phyloP scores from a whole-genome alignment of 2,329 filamentous ascomycete species.

The Exophiala oligosperma region DNA sequence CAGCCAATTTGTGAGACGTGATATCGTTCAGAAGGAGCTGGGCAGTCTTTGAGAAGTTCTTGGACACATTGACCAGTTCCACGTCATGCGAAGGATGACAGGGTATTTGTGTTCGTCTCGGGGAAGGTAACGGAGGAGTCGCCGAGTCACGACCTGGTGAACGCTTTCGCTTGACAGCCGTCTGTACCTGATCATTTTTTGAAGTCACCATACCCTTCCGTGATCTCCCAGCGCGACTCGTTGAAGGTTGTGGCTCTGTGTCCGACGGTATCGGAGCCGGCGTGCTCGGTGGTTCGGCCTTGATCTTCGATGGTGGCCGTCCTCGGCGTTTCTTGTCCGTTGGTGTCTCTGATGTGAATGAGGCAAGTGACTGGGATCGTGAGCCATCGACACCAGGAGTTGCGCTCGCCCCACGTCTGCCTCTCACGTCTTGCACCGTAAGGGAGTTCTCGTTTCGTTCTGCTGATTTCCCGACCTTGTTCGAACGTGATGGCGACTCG shows the following conservation, averaged over 20 bases:
- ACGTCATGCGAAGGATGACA: constrained; percentile 38
- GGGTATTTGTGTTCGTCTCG: constrained; percentile 22
- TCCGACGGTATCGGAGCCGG: constrained; percentile 37
- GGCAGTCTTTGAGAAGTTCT: constrained; percentile 64
- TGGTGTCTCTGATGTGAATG: constrained; percentile 26
- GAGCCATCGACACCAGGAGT: constrained; percentile 23
- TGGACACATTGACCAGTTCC: constrained; percentile 37
- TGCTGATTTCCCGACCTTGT: constrained; percentile 12
- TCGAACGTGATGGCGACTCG: constrained; percentile 17
- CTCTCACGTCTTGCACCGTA: constrained; percentile 14
- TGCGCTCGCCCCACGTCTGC: constrained; percentile 20
- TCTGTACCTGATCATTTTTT: constrained; percentile 4
- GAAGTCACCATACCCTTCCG: constrained; percentile 9
- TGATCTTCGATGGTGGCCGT: constrained; percentile 24
- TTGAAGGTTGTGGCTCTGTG: constrained; percentile 33
- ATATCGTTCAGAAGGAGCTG: constrained; percentile 74
- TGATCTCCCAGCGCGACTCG: constrained; percentile 32
- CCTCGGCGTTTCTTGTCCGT: constrained; percentile 19
- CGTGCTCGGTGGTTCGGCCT: constrained; percentile 35
- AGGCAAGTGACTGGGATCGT: constrained; percentile 27
- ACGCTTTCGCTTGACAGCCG: constrained; percentile 39
- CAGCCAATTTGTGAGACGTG: constrained; percentile 72
- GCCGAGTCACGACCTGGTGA: constrained; percentile 34
- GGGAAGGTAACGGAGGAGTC: constrained; percentile 19
- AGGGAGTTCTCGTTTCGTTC: constrained; percentile 7